Conservation (phyloP, 805 yeast genomes). For the Pichia eremophila region DNA sequence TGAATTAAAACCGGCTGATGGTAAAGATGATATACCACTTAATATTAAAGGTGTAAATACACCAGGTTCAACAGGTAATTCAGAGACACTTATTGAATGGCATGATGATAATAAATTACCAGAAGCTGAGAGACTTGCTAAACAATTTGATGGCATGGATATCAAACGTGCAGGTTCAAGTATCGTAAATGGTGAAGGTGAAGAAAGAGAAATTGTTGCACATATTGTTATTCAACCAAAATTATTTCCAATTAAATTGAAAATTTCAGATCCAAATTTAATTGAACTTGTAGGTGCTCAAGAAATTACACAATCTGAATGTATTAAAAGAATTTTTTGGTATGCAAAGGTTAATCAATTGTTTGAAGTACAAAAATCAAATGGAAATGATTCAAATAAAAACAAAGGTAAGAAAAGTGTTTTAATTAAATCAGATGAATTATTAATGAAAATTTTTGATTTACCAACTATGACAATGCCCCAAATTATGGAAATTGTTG, state of each 20-base stretch:
- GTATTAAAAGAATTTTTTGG: conserved; percentile 37
- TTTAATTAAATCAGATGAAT: conserved; percentile 33
- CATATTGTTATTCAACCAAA: conserved; percentile 75
- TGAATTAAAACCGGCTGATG: conserved; percentile 41
- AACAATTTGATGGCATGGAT: conserved; percentile 80
- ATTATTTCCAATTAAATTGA: conserved; percentile 58
- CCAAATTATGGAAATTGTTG: conserved; percentile 59
- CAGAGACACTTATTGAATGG: conserved; percentile 70
- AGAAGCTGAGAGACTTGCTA: conserved; percentile 24
- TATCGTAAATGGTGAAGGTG: conserved; percentile 16
- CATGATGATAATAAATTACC: conserved; percentile 47
- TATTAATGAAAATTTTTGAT: conserved; percentile 36
- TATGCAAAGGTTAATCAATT: conserved; percentile 29
- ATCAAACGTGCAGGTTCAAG: conserved; percentile 65
- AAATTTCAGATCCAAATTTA: conserved; percentile 52
- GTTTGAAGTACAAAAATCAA: conserved; percentile 24
- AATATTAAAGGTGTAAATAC: conserved; percentile 13
- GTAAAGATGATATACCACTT: conserved; percentile 16
- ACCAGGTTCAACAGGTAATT: conserved; percentile 16
- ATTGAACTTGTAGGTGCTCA: conserved; percentile 62
- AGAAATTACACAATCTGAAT: conserved; percentile 78
- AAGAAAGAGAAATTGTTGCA: conserved; percentile 46
- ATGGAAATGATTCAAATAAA: conserved; percentile 7
- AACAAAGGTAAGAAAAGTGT: conserved; percentile 15
- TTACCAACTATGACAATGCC: conserved; percentile 54